phyloP scores from a whole-genome alignment of 345 rosid species.

The Garcia nutans region DNA sequence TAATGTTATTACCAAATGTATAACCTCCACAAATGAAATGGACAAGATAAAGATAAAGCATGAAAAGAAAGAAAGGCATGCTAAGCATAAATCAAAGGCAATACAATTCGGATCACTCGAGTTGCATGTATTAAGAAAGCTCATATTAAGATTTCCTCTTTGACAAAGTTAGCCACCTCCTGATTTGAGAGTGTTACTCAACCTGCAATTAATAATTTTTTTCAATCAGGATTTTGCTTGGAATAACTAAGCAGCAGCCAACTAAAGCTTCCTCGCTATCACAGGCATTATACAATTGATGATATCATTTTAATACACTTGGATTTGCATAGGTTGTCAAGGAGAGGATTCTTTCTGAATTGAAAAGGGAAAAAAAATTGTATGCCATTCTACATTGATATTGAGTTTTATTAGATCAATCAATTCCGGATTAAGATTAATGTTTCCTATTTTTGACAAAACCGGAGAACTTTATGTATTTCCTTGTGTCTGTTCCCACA shows the following conservation, averaged over 20 bases:
- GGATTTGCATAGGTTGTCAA: neutral
- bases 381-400: neutral
- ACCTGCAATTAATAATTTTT: conserved; percentile 39
- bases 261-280: neutral
- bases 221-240: neutral
- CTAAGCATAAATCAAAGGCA: neutral
- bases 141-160: neutral
- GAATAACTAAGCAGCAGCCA: neutral
- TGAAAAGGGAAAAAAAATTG: neutral
- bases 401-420: neutral
- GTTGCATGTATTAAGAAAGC: neutral
- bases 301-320: neutral
- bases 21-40: neutral
- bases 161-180: conserved; percentile 38
- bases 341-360: neutral
- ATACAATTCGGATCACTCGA: neutral
- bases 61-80: neutral
- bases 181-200: conserved; percentile 57
- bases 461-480: neutral
- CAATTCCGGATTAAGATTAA: neutral
- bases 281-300: neutral
- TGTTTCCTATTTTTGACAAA: neutral
- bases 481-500: neutral
- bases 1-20: neutral
- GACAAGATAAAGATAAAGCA: neutral